Percentiles rank a stretch among this genome's conserved stretches.
These are phyloP conservation scores for Phytophthora lateralis DNA, from an alignment of 352 stramenopile genomes.

Conservation along the genomic window DNA sequence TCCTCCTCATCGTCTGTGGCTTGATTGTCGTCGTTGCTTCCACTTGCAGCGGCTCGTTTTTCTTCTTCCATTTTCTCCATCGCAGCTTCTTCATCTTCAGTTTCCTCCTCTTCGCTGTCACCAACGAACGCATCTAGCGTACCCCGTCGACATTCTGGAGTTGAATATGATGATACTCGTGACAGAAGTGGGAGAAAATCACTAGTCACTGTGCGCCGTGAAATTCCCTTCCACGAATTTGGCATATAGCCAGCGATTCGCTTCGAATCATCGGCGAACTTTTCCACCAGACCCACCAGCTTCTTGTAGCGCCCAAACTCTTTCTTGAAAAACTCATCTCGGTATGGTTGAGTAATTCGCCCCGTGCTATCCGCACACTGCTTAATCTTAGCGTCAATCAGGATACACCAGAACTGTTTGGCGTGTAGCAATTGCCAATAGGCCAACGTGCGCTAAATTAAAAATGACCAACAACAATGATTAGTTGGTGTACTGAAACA, in stretches of 20 bases:
- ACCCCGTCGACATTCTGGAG: conserved; percentile 42
- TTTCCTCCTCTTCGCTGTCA: conserved; percentile 63
- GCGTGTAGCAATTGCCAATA: conserved; percentile 86
- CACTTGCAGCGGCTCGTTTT: conserved; percentile 4
- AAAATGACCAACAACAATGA: conserved; percentile 4
- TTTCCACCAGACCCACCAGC: conserved; percentile 64
- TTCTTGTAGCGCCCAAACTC: conserved; percentile 84
- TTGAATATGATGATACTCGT: background rate
- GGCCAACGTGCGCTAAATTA: conserved; percentile 59
- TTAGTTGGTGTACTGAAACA: conserved; percentile 1
- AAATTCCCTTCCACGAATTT: conserved; percentile 77
- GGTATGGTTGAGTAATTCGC: conserved; percentile 47
- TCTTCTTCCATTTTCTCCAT: conserved; percentile 41
- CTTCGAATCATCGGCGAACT: conserved; percentile 63
- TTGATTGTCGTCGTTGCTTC: conserved; percentile 30
- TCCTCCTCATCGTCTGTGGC: conserved; percentile 30
- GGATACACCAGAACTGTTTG: conserved; percentile 80
- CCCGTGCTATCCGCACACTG: conserved; percentile 45
- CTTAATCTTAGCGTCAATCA: conserved; percentile 70
- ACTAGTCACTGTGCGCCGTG: conserved; percentile 44
- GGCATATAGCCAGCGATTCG: conserved; percentile 39
- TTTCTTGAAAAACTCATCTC: conserved; percentile 54
- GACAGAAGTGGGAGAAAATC: conserved; percentile 51
- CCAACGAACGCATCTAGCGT: conserved; percentile 64
- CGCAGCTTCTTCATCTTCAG: conserved; percentile 46